Base-by-base conservation (phyloP, 179 eudicot species). In the Silene vulgaris region DNA sequence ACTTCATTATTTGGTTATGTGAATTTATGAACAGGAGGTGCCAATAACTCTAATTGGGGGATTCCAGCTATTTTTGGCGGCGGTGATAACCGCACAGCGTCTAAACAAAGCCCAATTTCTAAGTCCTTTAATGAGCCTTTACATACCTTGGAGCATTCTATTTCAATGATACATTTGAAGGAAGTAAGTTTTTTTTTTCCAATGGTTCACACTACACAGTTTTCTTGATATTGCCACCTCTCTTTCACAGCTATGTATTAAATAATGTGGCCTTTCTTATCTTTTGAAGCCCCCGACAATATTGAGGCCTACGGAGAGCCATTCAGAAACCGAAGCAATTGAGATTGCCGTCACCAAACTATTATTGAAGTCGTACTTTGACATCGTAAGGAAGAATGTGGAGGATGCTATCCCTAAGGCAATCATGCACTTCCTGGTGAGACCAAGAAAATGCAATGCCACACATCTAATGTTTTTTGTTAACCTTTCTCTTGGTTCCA, bases 351-450 rank as follows among this genome's bases (percentile, higher is more conserved):
- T 90, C 63, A 92, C 93, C 40, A 95, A 95, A 79, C 73, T 87
- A 82, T 81, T 95, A 54, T 73, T 95, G 80, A 86, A 88, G 65
- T 95, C 99, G n/a, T 95, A 95, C 74, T 95, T 88, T 74, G 97
- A 90, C 84, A 92, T 95, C 69, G 96, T 95, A 64, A 84, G 97
- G 75, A 92, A 92, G 85, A 90, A 86, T 76, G 85, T 92, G 17
- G 93, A 92, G 86, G 97, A 95, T 83, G 87, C 86, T 12, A 88
- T 95, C 30, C 99, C 99, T 35, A 95, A 95, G 82, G 99, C 99
- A 70, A 87, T 95, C 74, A 95, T 95, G 97, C 97, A 95, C 85
- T 95, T 95, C 78, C 87, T 95, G 96, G 99, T 85, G 54, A 78
- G 88, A 20, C 26, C 6, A 3, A 14, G 61, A 7, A 50, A 13